Evolutionary conservation across 1,284 basidiomycete species (phyloP).

Genomic region (Flammula alnicola): DNA sequence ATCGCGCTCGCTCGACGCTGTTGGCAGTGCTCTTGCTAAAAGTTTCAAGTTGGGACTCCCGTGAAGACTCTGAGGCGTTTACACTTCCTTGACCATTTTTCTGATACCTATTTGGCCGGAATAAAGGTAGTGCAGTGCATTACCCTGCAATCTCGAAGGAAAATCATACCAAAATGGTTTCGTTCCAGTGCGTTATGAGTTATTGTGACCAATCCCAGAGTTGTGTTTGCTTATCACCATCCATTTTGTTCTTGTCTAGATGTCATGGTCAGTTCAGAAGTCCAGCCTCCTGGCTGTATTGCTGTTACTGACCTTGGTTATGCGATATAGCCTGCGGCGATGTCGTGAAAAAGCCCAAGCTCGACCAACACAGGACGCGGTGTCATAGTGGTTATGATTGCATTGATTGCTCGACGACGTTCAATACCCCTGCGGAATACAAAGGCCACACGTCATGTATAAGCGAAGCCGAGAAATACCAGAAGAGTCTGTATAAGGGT

Average conservation of each 20-base stretch:
- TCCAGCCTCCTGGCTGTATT: neutral
- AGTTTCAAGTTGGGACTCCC: too few species aligned
- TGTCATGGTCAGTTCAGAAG: slow-evolving; percentile 44
- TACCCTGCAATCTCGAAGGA: neutral
- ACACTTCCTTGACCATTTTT: too few species aligned
- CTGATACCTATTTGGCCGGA: too few species aligned
- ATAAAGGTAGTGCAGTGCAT: too few species aligned
- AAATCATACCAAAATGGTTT: slow-evolving; percentile 35
- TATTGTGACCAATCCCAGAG: neutral
- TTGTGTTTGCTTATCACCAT: neutral
- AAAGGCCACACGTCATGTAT: slow-evolving; percentile 86
- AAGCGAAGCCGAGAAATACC: slow-evolving; percentile 90
- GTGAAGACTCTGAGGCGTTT: too few species aligned
- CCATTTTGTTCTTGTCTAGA: slow-evolving; percentile 29
- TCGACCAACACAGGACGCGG: slow-evolving; percentile 67
- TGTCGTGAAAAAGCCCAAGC: slow-evolving; percentile 90
- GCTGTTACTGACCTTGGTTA: slow-evolving; percentile 6
- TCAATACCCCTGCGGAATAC: slow-evolving; percentile 75
- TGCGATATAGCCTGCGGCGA: slow-evolving; percentile 70
- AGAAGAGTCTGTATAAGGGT: slow-evolving; percentile 84
- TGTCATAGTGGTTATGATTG: slow-evolving; percentile 82
- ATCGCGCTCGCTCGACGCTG: too few species aligned
- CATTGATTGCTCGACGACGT: slow-evolving; percentile 86
- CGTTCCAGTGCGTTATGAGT: slow-evolving; percentile 42
- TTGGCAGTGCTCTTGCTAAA: too few species aligned